phyloP scores from a whole-genome alignment of 805 yeast genomes.

The Myxozyma mucilagina region DNA sequence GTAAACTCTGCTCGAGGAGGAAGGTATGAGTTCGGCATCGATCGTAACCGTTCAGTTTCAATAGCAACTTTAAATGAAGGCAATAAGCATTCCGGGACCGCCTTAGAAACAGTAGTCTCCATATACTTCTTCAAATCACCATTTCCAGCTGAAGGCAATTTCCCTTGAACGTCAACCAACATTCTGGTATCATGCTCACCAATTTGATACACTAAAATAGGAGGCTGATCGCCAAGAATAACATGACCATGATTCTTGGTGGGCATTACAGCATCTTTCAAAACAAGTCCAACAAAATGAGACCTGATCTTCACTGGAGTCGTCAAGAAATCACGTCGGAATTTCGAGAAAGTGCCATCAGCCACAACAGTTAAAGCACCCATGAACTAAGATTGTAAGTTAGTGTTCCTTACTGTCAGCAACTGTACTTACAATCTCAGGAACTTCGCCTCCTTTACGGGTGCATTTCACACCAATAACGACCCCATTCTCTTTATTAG shows the following conservation, averaged over 20 bases:
- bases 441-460: constrained; percentile 39
- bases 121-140: constrained; percentile 65
- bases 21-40: constrained; percentile 93
- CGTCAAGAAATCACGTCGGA: constrained; percentile 71
- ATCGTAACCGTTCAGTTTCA: constrained; percentile 57
- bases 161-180: constrained; percentile 78
- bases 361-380: constrained; percentile 74
- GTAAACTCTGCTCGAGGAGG: constrained; percentile 68
- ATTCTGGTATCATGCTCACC: constrained; percentile 81
- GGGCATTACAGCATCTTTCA: constrained; percentile 75
- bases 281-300: constrained; percentile 81
- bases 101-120: constrained; percentile 58
- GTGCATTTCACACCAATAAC: constrained; percentile 73
- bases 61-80: constrained; percentile 73
- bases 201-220: constrained; percentile 85
- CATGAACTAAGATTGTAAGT: constrained; percentile 39
- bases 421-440: constrained; percentile 41
- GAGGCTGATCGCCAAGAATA: constrained; percentile 80
- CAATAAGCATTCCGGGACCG: constrained; percentile 61
- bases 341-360: constrained; percentile 93
- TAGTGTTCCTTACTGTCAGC: not conserved
- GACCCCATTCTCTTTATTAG: constrained; percentile 52
- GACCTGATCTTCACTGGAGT: constrained; percentile 71
- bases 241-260: constrained; percentile 83
- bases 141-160: constrained; percentile 63